A percentile compares a stretch with the other conserved stretches of the same genome.
Conservation (phyloP, 2,329 filamentous ascomycete species). For the Pseudocercospora vitis region DNA sequence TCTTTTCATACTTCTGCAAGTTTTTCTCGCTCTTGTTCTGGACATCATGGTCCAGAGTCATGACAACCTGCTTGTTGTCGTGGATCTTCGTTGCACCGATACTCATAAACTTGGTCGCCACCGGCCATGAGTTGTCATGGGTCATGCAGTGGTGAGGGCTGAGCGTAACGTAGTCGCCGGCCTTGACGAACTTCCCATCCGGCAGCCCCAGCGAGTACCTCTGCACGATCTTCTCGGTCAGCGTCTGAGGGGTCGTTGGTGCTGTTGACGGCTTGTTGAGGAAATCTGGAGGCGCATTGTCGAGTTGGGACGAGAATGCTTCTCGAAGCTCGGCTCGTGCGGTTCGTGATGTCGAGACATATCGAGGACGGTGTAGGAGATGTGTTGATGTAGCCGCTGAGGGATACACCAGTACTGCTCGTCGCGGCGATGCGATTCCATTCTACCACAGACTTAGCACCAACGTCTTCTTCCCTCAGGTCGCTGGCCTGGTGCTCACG, state of each 20-base stretch:
- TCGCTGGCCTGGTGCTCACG: constrained; percentile 19
- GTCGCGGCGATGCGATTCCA: constrained; percentile 14
- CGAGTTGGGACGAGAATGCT: constrained; percentile 64
- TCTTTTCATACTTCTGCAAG: constrained; percentile 76
- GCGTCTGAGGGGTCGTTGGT: constrained; percentile 64
- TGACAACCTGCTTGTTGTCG: constrained; percentile 71
- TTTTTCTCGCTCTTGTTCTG: constrained; percentile 79
- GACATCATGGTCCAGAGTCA: constrained; percentile 85
- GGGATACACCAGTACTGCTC: constrained; percentile 5
- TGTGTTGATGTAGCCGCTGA: background rate
- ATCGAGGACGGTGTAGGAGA: constrained; percentile 32
- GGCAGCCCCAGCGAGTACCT: constrained; percentile 73
- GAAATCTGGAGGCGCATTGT: constrained; percentile 67
- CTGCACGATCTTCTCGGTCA: constrained; percentile 93
- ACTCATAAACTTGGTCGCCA: constrained; percentile 76
- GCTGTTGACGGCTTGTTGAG: constrained; percentile 61
- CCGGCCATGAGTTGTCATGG: constrained; percentile 79
- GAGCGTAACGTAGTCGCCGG: constrained; percentile 82
- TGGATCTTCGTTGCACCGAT: constrained; percentile 76
- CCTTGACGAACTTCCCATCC: constrained; percentile 70
- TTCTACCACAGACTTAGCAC: constrained; percentile 9
- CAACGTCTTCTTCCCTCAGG: background rate
- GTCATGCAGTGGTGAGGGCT: constrained; percentile 75
- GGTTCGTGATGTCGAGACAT: constrained; percentile 28
- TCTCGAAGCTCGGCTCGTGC: constrained; percentile 44